Evolutionary conservation across 1,284 basidiomycete species (phyloP).

Genomic region (Puccinia horiana): DNA sequence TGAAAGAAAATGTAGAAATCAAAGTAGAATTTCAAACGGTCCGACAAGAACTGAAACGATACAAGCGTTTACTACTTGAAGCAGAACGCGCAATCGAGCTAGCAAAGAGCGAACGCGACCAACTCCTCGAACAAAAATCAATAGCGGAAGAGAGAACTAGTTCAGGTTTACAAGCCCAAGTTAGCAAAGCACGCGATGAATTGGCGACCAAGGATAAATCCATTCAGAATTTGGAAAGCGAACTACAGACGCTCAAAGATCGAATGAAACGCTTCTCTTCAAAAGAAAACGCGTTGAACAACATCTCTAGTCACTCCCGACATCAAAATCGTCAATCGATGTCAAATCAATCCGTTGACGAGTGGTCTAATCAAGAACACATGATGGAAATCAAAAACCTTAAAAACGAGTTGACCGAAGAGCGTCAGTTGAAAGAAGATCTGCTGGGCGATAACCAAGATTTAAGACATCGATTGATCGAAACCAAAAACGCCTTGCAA

Average conservation of each 20-base stretch:
- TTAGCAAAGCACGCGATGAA: constrained; percentile 55
- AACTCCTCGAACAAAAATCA: constrained; percentile 52
- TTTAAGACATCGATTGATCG: constrained; percentile 53
- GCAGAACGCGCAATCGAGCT: constrained; percentile 75
- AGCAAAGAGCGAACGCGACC: constrained; percentile 65
- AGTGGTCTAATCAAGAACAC: background rate
- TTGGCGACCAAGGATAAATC: constrained; percentile 50
- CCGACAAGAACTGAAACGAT: constrained; percentile 86
- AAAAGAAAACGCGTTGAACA: constrained; percentile 2
- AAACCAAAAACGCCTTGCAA: constrained; percentile 57
- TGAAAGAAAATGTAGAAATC: constrained; percentile 90
- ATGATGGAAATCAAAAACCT: constrained; percentile 55
- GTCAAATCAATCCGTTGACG: constrained; percentile 12
- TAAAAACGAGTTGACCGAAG: constrained; percentile 69
- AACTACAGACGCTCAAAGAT: constrained; percentile 21
- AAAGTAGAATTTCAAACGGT: constrained; percentile 89
- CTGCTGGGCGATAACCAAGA: constrained; percentile 48
- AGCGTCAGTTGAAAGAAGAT: constrained; percentile 66
- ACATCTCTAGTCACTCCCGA: constrained; percentile 26
- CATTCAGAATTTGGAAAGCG: constrained; percentile 51
- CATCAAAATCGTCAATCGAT: constrained; percentile 50
- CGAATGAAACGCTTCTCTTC: constrained; percentile 46
- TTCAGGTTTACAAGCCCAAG: constrained; percentile 53
- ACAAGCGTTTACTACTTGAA: constrained; percentile 82
- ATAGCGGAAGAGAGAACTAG: constrained; percentile 8